Evolutionary conservation across 208 protist species (phyloP), one percentile per base, ranked within the genome.

Genomic region (Acanthamoeba rhysodes): DNA sequence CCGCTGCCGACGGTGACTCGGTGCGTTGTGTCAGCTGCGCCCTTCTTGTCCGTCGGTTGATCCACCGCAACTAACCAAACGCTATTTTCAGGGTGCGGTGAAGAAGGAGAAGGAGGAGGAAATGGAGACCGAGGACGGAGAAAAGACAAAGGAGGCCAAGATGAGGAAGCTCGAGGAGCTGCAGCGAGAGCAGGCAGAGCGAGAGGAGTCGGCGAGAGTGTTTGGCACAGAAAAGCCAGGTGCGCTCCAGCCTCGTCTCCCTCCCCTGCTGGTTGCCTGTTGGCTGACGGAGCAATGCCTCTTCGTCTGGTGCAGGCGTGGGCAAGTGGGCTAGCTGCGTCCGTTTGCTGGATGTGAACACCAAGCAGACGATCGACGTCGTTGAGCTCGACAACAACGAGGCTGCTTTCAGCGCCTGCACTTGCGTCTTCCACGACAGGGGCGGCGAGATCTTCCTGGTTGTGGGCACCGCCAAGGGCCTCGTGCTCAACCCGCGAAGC

Each of bases 321-420:
- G 97, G 97, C 45, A 94, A 96, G 41, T 99, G 98, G 98, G 97
- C 90, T 10, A 98, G 97, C 20, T 96, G 74, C 74, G 95, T 99
- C 20, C 94, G 98, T 50, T 59, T 98, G n/a, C 66, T 98, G 14
- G 97, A 98, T 93, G 72, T 96, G 48, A 62, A 70, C 45, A 74
- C 16, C 10, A 88, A 96, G 87, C 74, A 96, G 66, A 96, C 96
- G 27, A 34, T 96, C 4, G 85, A 96, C 24, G 16, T 98, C 18
- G 66, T 98, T 8, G 72, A 98, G 76, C 92, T 98, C 1, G 96
- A 95, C 16, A 88, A 98, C 16, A 97, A 98, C 95, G 97, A 99
- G 96, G 98, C 97, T n/a, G 98, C 97, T 1, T 93, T 98, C 66
- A 97, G 95, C 78, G n/a, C 97, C 1, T 24, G 80, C 18, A 97